phyloP scores from a whole-genome alignment of 164 flowering plant species.

The Magnolia kwangsiensis region DNA sequence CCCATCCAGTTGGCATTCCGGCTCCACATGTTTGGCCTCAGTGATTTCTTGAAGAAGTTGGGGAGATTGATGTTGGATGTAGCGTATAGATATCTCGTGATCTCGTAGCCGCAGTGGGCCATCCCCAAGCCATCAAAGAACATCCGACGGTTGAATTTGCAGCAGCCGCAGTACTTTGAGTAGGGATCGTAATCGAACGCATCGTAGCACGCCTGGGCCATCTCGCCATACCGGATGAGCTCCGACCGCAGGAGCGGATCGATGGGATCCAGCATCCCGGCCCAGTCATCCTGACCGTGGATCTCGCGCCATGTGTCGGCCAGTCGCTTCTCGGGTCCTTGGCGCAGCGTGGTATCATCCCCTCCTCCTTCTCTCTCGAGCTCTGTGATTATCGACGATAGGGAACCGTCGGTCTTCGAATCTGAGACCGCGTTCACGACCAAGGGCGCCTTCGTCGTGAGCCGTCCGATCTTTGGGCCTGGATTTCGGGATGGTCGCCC shows the following conservation, averaged over 20 bases:
- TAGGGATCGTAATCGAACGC: conserved; percentile 69
- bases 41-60: conserved; percentile 59
- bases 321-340: conserved; percentile 9
- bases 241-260: conserved; percentile 56
- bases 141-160: conserved; percentile 29
- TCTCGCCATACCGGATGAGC: conserved; percentile 75
- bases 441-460: not conserved
- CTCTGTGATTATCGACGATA: conserved; percentile 23
- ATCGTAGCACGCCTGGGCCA: conserved; percentile 80
- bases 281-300: conserved; percentile 72
- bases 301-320: conserved; percentile 54
- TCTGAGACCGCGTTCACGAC: conserved; percentile 1
- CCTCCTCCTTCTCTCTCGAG: conserved; percentile 15
- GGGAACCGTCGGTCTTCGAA: conserved; percentile 19
- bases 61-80: conserved; percentile 64
- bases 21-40: conserved; percentile 63
- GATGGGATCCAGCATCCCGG: conserved; percentile 65
- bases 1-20: conserved; percentile 84
- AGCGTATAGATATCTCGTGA: conserved; percentile 65
- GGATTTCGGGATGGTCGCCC: conserved; percentile 5
- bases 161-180: conserved; percentile 69
- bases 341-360: not conserved
- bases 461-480: not conserved
- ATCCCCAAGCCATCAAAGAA: conserved; percentile 48
- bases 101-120: conserved; percentile 44